Percentiles rank a stretch among this genome's conserved stretches.
These are phyloP conservation scores for Wickerhamiella parazyma DNA, from an alignment of 805 yeast species.

Conservation along the genomic window DNA sequence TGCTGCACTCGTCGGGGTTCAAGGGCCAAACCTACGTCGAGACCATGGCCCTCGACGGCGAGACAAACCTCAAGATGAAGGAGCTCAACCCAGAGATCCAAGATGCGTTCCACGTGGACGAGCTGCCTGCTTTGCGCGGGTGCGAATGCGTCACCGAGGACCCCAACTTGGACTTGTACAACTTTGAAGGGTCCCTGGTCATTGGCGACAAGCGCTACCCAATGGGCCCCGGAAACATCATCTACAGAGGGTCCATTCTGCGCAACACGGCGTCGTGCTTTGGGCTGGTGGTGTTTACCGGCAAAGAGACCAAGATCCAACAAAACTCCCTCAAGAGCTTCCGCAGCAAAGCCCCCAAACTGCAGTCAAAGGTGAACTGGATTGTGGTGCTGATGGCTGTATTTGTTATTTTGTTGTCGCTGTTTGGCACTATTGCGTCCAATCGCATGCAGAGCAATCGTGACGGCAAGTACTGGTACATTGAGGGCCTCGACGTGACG, in stretches of 20 bases:
- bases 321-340: conserved; percentile 90
- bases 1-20: conserved; percentile 50
- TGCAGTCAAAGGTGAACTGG: conserved; percentile 67
- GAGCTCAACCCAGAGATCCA: conserved; percentile 53
- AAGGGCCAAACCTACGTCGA: conserved; percentile 63
- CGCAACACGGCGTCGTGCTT: conserved; percentile 65
- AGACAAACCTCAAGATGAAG: conserved; percentile 74
- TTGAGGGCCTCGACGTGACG: conserved; percentile 60
- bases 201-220: conserved; percentile 37
- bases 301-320: conserved; percentile 90
- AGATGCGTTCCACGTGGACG: conserved; percentile 28
- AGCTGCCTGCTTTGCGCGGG: conserved; percentile 37
- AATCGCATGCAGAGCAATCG: conserved; percentile 24
- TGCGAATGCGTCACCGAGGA: conserved; percentile 64
- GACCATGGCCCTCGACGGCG: conserved; percentile 97
- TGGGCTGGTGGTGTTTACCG: conserved; percentile 82
- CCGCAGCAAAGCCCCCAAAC: conserved; percentile 82
- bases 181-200: conserved; percentile 58
- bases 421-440: conserved; percentile 74
- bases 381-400: conserved; percentile 81
- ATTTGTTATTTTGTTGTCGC: conserved; percentile 59
- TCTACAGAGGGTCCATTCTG: conserved; percentile 79
- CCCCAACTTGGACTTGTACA: conserved; percentile 83
- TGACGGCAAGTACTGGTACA: conserved; percentile 52
- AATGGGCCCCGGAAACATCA: conserved; percentile 65